Conservation (phyloP, 2,329 filamentous ascomycete genomes). For the Ceratocystis albifundus region DNA sequence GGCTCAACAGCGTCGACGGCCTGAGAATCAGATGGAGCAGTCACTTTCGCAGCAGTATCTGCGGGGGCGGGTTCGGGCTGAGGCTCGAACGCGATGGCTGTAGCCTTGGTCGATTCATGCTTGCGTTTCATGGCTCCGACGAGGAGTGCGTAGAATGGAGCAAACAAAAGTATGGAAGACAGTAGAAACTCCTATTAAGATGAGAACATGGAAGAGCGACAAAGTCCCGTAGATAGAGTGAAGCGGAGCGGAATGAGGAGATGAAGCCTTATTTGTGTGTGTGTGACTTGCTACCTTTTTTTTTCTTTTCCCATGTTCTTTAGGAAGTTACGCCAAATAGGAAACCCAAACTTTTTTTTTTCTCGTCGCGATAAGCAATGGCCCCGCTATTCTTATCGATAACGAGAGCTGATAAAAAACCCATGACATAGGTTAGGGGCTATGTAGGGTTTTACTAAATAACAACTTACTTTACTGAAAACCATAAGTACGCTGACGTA, state of each 20-base stretch:
- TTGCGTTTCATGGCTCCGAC: conserved; percentile 46
- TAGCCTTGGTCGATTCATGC: conserved; percentile 41
- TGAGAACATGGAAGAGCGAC: conserved; percentile 19
- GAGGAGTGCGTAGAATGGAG: not conserved
- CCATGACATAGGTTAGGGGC: too few relatives aligned
- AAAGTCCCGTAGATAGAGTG: not conserved
- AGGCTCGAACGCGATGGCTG: not conserved
- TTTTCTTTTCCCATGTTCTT: not conserved
- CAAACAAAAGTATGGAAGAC: conserved; percentile 22
- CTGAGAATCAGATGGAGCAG: not conserved
- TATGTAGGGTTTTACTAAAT: not conserved
- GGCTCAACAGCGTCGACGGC: not conserved
- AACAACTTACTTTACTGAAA: not conserved
- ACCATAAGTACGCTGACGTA: not conserved
- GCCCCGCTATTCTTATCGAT: conserved; percentile 23
- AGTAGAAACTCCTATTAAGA: conserved; percentile 19
- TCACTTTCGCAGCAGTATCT: conserved; percentile 25
- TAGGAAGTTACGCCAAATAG: not conserved
- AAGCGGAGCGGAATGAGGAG: not conserved
- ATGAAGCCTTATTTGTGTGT: not conserved
- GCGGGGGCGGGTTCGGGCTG: not conserved
- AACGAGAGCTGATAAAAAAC: not conserved
- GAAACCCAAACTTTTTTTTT: conserved; percentile 17
- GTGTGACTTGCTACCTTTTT: not conserved
- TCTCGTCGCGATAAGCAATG: conserved; percentile 23